Base-by-base conservation (phyloP, 2,329 filamentous ascomycete genomes). In the Xylariaceae sp. region DNA sequence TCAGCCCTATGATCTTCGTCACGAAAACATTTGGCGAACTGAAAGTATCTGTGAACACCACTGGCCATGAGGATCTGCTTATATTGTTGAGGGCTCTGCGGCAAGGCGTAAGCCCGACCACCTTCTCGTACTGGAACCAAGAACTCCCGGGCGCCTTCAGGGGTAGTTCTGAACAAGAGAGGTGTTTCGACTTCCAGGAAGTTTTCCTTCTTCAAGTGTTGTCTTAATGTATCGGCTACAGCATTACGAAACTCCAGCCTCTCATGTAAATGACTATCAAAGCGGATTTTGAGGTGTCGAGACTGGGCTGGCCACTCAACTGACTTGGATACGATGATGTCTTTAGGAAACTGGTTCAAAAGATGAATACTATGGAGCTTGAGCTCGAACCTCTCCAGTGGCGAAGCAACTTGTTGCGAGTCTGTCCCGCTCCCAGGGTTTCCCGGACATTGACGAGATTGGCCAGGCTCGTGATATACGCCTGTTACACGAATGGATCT, bases 21-120 rank as follows among this genome's bases (percentile, higher is more conserved):
- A 12, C 93, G 83, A 67, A 96, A 98, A 62, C 93, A 98, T 53
- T 83, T 85, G 2, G 93, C 94, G 68, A 96, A 89, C 59, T 98
- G 93, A 66, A 85, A 94, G 64, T 98, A 98, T 33, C 78, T 80
- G 1, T 76, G 70, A 10, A 96, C 78, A 0, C 92, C 92, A 49
- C 87, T 86, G 0, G 90, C 88, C 90, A 98, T 97, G 34, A 98
- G 77, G 2, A 96, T 88, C 69, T 98, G 93, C 69, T 98, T 98
- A 64, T 97, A 98, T 65, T 98, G 93, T 65, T 98, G 93, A 0
- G 93, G 93, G 54, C 92, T 97, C 64, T 98, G 94, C 0, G 91
- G 91, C 17, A 98, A 72, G 7, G 93, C 93, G 65, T 97, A 98
- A 3, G 88, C 90, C 49, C 83, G 71, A 0, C 88, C 89, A 2